Evolutionary conservation across 306 rosid species (phyloP).

Genomic region (Hippophae rhamnoides): DNA sequence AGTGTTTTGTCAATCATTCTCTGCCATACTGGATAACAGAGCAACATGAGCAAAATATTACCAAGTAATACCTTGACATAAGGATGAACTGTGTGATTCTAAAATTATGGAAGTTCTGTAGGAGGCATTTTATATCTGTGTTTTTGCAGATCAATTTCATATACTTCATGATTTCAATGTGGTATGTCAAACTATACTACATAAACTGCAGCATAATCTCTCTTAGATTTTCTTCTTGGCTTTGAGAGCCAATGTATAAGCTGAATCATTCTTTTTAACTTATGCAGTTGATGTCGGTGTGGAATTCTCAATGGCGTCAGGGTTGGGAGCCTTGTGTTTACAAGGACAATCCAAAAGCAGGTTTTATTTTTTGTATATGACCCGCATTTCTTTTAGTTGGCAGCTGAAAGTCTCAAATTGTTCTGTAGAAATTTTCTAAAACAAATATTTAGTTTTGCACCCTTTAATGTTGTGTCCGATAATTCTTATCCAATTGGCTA

Average conservation of each 20-base stretch:
- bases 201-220: not conserved
- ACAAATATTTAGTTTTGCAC: not conserved
- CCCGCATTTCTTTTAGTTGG: not conserved
- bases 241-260: conserved; percentile 6
- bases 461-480: conserved; percentile 3
- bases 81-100: too few relatives aligned
- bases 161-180: too few relatives aligned
- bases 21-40: too few relatives aligned
- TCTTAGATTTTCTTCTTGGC: not conserved
- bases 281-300: conserved; percentile 61
- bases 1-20: too few relatives aligned
- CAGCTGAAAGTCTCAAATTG: conserved; percentile 6
- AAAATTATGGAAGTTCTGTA: too few relatives aligned
- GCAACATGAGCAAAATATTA: too few relatives aligned
- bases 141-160: too few relatives aligned
- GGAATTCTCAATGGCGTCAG: conserved; percentile 45
- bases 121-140: too few relatives aligned
- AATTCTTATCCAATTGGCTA: not conserved
- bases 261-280: conserved; percentile 17
- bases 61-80: too few relatives aligned
- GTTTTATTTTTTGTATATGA: conserved; percentile 27
- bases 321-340: conserved; percentile 73
- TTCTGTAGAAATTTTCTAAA: not conserved
- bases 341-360: conserved; percentile 33
- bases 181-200: not conserved